Conservation (phyloP, 306 rosid genomes). For the Gleditsia sinensis region DNA sequence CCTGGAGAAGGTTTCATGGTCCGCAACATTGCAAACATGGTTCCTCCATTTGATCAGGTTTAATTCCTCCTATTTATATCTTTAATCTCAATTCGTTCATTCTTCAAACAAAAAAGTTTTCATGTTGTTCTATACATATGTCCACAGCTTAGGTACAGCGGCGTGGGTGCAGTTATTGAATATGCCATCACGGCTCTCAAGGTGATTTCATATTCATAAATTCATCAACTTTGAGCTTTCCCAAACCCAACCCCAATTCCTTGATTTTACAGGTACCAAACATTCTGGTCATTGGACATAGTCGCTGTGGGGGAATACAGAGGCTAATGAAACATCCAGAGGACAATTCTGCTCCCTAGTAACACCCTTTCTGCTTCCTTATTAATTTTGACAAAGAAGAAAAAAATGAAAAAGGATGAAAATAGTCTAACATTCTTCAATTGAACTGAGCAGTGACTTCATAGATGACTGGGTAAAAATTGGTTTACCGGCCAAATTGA, state of each 20-base stretch:
- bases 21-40: constrained; percentile 72
- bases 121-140: not conserved
- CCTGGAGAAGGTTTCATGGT: constrained; percentile 72
- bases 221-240: not conserved
- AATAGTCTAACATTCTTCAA: too few relatives aligned
- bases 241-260: too few relatives aligned
- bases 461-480: constrained; percentile 77
- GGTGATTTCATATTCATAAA: constrained; percentile 30
- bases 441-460: constrained; percentile 66
- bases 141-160: constrained; percentile 54
- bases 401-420: not conserved
- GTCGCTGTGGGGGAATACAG: constrained; percentile 63
- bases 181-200: constrained; percentile 52
- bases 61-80: not conserved
- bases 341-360: constrained; percentile 50
- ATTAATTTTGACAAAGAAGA: not conserved
- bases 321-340: constrained; percentile 72
- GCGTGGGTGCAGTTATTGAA: constrained; percentile 66
- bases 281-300: constrained; percentile 72
- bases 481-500: constrained; percentile 51
- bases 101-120: not conserved
- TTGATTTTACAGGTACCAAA: constrained; percentile 49
- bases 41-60: constrained; percentile 68
- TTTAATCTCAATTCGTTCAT: not conserved
- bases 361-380: constrained; percentile 16